Base-by-base conservation (phyloP, 176 grass and related monocot genomes). In the Aegilops bicornis region DNA sequence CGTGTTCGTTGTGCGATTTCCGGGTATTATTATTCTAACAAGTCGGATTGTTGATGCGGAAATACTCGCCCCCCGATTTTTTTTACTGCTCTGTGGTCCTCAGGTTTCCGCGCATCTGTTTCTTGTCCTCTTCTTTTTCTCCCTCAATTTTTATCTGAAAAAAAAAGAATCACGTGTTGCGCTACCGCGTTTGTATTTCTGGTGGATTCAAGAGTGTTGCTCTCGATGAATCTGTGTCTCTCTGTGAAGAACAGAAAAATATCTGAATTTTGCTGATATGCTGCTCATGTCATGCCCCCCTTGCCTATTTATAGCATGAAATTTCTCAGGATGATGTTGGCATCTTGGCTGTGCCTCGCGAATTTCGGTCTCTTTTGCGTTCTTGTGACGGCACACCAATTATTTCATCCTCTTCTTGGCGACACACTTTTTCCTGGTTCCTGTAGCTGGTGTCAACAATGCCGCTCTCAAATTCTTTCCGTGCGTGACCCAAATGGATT, bases 11-110 rank as follows among this genome's bases (percentile, higher is more conserved):
- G 2, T 58, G 14, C 22, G n/a, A 66, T 76, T 69, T 19, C 56
- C 42, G 50, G 20, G 23, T 7, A 31, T 24, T 31, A 22, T n/a
- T n/a, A 25, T 33, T 4, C 35, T n/a, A 61, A 67, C 27, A 75
- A 84, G 47, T 84, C 48, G 61, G 72, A 76, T 69, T 84, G 36
- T 69, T 48, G 59, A 69, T 69, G 81, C 27, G 61, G 62, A 87
- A 88, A 77, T 83, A 47, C 42, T 7, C 36, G 1, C 36, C n/a
- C 69, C 48, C 60, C 11, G 2, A 5, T n/a, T n/a, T 3, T 69
- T 88, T 84, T 9, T 84, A 32, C 29, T 62, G 61, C 16, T 17
- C 22, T 69, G 85, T 88, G 81, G 85, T 85, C 85, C 89, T 91
- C 85, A 80, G 67, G 80, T 70, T 76, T 7, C 40, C 33, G 27